These are phyloP conservation scores for Phytophthora cactorum DNA, from an alignment of 352 stramenopile species.

Conservation along the genomic window DNA sequence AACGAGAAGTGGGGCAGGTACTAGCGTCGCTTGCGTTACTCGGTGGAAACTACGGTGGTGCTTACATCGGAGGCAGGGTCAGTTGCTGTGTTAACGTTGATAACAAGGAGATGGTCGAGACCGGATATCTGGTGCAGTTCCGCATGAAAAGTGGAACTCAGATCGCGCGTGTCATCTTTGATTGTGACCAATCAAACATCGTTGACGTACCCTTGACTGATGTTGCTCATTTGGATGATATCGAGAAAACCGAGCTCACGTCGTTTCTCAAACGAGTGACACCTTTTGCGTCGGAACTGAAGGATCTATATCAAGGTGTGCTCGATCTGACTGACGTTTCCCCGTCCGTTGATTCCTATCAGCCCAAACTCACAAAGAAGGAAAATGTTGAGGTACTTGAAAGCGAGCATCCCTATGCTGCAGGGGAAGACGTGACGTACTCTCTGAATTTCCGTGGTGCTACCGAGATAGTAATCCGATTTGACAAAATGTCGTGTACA, in stretches of 20 bases:
- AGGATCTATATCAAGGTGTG: constrained; percentile 34
- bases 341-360: constrained; percentile 26
- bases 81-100: constrained; percentile 80
- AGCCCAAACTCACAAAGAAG: constrained; percentile 61
- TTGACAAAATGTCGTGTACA: constrained; percentile 80
- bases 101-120: constrained; percentile 76
- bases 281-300: constrained; percentile 39
- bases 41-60: constrained; percentile 59
- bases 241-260: constrained; percentile 48
- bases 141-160: constrained; percentile 45
- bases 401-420: constrained; percentile 75
- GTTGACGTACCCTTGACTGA: constrained; percentile 67
- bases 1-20: constrained; percentile 22
- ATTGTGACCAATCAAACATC: constrained; percentile 57
- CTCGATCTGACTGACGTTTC: constrained; percentile 28
- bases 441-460: constrained; percentile 71
- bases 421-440: constrained; percentile 68
- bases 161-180: constrained; percentile 68
- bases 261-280: constrained; percentile 46
- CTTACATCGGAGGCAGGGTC: constrained; percentile 62
- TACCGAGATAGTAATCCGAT: constrained; percentile 77
- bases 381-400: constrained; percentile 81
- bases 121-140: constrained; percentile 66
- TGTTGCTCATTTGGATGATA: constrained; percentile 51
- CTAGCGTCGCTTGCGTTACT: constrained; percentile 60